These are phyloP conservation scores for Botrytis cinerea DNA, from an alignment of 2,329 filamentous ascomycete species.

Conservation along the genomic window DNA sequence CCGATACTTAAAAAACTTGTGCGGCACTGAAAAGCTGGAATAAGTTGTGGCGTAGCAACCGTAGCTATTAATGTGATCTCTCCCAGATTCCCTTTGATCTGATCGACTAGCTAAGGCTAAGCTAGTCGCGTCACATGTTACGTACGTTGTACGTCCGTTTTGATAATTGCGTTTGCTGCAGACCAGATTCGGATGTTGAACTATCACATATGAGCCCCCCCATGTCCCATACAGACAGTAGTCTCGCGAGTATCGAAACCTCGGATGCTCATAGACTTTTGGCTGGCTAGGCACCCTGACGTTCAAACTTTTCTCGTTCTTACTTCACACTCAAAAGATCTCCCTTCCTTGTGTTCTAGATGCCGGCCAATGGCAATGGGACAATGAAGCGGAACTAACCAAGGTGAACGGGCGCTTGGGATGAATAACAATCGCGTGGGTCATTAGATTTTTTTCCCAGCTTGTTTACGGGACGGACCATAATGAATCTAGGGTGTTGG, in stretches of 20 bases:
- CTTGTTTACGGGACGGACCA: conserved; percentile 2
- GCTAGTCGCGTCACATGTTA: conserved; percentile 1
- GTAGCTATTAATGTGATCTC: not conserved
- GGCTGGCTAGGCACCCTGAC: not conserved
- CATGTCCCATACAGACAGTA: not conserved
- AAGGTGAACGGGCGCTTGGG: not conserved
- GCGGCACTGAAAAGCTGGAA: not conserved
- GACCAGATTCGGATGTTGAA: not conserved
- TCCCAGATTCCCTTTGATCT: not conserved
- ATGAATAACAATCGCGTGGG: not conserved
- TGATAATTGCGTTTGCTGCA: not conserved
- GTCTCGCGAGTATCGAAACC: not conserved
- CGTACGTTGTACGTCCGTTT: not conserved
- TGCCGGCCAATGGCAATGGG: not conserved
- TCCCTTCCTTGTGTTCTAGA: not conserved
- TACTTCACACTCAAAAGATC: no score
- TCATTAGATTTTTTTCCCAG: not conserved
- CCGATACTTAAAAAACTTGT: not conserved
- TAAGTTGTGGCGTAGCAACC: not conserved
- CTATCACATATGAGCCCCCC: not conserved
- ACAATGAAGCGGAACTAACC: not conserved
- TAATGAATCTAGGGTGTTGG: not conserved
- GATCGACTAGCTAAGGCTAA: not conserved
- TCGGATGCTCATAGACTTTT: not conserved
- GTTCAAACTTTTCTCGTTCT: not conserved